Percentiles rank a stretch among this genome's conserved stretches.
phyloP scores from a whole-genome alignment of 805 yeast species.

The Pichia cephalocereana region DNA sequence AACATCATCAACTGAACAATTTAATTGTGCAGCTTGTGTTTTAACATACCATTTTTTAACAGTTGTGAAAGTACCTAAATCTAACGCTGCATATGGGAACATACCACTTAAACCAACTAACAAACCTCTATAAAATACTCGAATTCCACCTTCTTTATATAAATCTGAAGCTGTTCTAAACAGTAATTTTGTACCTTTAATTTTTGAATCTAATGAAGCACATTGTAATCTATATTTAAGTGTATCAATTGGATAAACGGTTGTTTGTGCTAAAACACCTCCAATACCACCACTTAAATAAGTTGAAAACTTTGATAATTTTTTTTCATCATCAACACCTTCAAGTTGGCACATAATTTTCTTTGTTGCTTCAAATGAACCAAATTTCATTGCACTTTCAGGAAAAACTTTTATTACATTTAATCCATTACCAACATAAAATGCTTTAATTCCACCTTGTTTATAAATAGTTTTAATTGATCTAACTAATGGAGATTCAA shows the following conservation, averaged over 20 bases:
- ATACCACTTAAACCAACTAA: slow-evolving; percentile 90
- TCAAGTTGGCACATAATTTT: slow-evolving; percentile 62
- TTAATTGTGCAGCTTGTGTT: slow-evolving; percentile 46
- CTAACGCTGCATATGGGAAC: slow-evolving; percentile 95
- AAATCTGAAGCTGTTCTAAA: slow-evolving; percentile 63
- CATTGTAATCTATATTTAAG: slow-evolving; percentile 90
- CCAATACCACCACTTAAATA: slow-evolving; percentile 94
- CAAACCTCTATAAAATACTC: slow-evolving; percentile 78
- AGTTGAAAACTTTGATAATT: slow-evolving; percentile 68
- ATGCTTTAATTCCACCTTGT: slow-evolving; percentile 81
- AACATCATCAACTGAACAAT: slow-evolving; percentile 55
- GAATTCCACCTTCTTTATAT: slow-evolving; percentile 71
- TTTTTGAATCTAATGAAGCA: slow-evolving; percentile 60
- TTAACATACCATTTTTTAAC: slow-evolving; percentile 68
- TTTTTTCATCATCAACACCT: slow-evolving; percentile 61
- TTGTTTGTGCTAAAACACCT: slow-evolving; percentile 86
- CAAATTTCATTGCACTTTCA: slow-evolving; percentile 95
- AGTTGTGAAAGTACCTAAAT: slow-evolving; percentile 85
- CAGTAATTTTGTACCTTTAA: slow-evolving; percentile 55
- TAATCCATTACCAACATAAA: slow-evolving; percentile 92
- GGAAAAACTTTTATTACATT: slow-evolving; percentile 94
- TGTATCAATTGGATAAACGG: slow-evolving; percentile 94
- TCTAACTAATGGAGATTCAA: slow-evolving; percentile 65
- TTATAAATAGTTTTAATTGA: slow-evolving; percentile 76
- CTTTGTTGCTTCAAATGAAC: slow-evolving; percentile 86